Percentiles rank a stretch among this genome's conserved stretches.
phyloP scores from a whole-genome alignment of 2,329 filamentous ascomycete genomes.

The Macroventuria anomochaeta region DNA sequence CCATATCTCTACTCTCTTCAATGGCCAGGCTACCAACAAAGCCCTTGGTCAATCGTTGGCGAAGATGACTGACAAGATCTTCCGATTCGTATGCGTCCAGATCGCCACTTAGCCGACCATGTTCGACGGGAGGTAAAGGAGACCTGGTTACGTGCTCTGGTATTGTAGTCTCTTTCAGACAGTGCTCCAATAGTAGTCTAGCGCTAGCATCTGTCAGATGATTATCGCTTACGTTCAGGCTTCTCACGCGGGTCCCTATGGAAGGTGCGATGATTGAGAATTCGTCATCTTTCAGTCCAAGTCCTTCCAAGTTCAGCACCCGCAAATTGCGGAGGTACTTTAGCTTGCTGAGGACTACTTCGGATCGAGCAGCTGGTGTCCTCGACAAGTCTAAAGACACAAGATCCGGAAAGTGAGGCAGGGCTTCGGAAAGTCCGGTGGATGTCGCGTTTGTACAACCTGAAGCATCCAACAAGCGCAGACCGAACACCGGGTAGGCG shows the following conservation, averaged over 20 bases:
- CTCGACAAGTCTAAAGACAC: slow-evolving; percentile 66
- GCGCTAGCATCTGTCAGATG: slow-evolving; percentile 63
- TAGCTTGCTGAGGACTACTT: slow-evolving; percentile 56
- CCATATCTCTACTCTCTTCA: slow-evolving; percentile 61
- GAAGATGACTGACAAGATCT: slow-evolving; percentile 60
- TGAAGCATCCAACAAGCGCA: slow-evolving; percentile 64
- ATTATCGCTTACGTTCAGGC: slow-evolving; percentile 65
- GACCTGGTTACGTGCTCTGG: slow-evolving; percentile 18
- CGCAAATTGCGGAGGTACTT: slow-evolving; percentile 58
- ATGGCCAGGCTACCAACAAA: slow-evolving; percentile 62
- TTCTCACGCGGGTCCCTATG: slow-evolving; percentile 60
- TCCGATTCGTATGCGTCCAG: slow-evolving; percentile 46
- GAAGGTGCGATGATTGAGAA: slow-evolving; percentile 59
- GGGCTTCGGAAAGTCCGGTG: slow-evolving; percentile 57
- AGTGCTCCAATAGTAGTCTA: slow-evolving; percentile 59
- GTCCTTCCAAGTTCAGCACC: slow-evolving; percentile 62
- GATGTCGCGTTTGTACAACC: slow-evolving; percentile 66
- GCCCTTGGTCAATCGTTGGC: slow-evolving; percentile 44
- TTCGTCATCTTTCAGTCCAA: slow-evolving; percentile 62
- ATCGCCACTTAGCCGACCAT: slow-evolving; percentile 46
- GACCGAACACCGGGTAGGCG: slow-evolving; percentile 51
- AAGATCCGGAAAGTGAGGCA: slow-evolving; percentile 61
- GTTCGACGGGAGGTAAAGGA: slow-evolving; percentile 31
- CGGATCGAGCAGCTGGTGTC: slow-evolving; percentile 58
- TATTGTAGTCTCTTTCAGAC: slow-evolving; percentile 49